Evolutionary conservation across 2,329 filamentous ascomycete species (phyloP).

Genomic region (Colletotrichum eremochloae): DNA sequence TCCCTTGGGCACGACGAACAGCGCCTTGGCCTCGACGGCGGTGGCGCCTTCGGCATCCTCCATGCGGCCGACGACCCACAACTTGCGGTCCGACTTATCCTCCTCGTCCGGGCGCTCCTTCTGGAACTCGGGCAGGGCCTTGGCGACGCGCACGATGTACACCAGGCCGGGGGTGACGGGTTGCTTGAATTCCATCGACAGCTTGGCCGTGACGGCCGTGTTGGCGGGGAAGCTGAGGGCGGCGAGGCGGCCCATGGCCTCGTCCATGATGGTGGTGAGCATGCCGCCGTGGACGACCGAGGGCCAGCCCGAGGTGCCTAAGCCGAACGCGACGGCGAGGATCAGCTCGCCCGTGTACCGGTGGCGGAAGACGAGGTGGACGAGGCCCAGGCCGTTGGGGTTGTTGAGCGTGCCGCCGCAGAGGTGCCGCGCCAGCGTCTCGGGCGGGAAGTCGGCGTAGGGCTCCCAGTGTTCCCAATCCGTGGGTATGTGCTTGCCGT

Average conservation of each 20-base stretch:
- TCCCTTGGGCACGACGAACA: constrained; percentile 43
- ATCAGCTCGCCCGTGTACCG: constrained; percentile 46
- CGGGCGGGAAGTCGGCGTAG: constrained; percentile 13
- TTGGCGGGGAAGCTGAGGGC: constrained; percentile 24
- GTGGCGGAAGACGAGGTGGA: constrained; percentile 53
- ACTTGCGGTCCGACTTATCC: constrained; percentile 40
- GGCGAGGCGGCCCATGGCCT: constrained; percentile 51
- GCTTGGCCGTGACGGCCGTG: constrained; percentile 39
- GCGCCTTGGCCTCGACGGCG: constrained; percentile 29
- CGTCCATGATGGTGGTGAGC: constrained; percentile 53
- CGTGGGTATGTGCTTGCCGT: not conserved
- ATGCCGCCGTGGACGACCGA: constrained; percentile 55
- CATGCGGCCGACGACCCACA: constrained; percentile 39
- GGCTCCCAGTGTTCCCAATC: constrained; percentile 37
- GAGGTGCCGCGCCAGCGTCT: constrained; percentile 49
- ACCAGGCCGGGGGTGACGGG: constrained; percentile 25
- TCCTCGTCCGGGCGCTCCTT: constrained; percentile 12
- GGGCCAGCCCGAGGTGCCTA: constrained; percentile 51
- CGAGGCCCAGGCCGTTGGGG: constrained; percentile 48
- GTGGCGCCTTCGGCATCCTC: constrained; percentile 18
- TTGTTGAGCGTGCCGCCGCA: constrained; percentile 50
- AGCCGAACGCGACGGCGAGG: constrained; percentile 51
- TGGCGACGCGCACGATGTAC: constrained; percentile 34
- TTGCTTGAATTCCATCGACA: constrained; percentile 32
- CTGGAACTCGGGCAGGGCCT: constrained; percentile 31